Base-by-base conservation (phyloP, 2,329 filamentous ascomycete genomes). In the Diaporthe vexans region DNA sequence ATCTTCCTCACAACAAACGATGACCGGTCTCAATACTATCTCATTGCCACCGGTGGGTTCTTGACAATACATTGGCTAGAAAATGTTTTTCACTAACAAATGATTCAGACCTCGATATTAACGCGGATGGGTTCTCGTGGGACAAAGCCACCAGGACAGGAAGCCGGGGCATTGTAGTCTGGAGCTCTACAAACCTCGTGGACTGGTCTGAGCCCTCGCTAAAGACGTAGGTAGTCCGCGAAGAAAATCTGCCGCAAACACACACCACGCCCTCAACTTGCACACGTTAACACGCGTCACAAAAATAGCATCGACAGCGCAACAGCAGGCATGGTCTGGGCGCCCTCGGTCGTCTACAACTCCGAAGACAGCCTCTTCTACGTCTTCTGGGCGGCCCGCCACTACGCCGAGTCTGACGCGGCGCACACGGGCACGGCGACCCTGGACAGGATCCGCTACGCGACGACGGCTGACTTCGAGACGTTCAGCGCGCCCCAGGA, bases 391-490 rank as follows among this genome's bases (percentile, higher is more conserved):
- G 81, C 87, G 0, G 83, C 83, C 9, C 82, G 85, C 19, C 80
- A 85, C 54, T 89, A 88, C 77, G 77, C 79, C 1, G 71, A 82
- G 3, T 82, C 80, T 21, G 88, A 90, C 73, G 77, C 84, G 0
- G 76, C 79, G 0, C 88, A 90, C 75, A 86, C 83, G 0, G 87
- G 87, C 3, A 76, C 77, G 0, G 82, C 86, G 0, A 81, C 77
- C 10, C 79, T 83, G 0, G 84, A 84, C 69, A 78, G 81, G 9
- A 88, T 89, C 71, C 85, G 88, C 35, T 88, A 87, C 76, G 85
- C 88, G 3, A 85, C 86, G 19, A 89, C 88, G 0, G 82, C 78
- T 21, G 87, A 90, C 78, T 87, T 90, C 75, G 79, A 81, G 57
- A 86, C 83, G 1, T 89, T 90, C 77, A 83, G 82, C 67, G 74